phyloP scores from a whole-genome alignment of 768 basidiomycete genomes.

The Suillus subluteus region DNA sequence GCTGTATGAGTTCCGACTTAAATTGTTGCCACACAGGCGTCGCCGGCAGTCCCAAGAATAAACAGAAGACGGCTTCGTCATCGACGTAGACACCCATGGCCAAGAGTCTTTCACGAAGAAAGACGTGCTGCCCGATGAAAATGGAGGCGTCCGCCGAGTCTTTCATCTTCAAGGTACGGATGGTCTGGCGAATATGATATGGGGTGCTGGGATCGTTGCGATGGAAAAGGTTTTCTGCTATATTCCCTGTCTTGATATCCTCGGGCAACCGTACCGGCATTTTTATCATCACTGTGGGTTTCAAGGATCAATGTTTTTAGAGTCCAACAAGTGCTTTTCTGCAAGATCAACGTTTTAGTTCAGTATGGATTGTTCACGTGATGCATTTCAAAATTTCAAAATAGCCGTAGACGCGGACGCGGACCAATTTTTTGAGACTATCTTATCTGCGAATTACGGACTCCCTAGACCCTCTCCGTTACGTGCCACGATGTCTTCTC shows the following conservation, averaged over 20 bases:
- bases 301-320: neutral
- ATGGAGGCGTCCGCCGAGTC: neutral
- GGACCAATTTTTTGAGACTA: neutral
- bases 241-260: neutral
- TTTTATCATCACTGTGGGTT: neutral
- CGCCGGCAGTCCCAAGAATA: neutral
- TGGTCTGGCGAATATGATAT: neutral
- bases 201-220: neutral
- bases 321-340: neutral
- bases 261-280: neutral
- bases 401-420: neutral
- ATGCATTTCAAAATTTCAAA: neutral
- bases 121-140: neutral
- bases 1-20: neutral
- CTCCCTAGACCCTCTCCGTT: neutral
- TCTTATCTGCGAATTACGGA: neutral
- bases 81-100: neutral
- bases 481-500: conserved; percentile 5
- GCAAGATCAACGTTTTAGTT: too few relatives aligned
- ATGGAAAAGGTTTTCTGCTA: neutral
- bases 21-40: neutral
- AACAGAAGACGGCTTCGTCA: neutral
- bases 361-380: neutral
- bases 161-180: neutral
- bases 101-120: neutral